Base-by-base conservation (phyloP, 2,329 filamentous ascomycete genomes). In the Zymoseptoria crescenta region DNA sequence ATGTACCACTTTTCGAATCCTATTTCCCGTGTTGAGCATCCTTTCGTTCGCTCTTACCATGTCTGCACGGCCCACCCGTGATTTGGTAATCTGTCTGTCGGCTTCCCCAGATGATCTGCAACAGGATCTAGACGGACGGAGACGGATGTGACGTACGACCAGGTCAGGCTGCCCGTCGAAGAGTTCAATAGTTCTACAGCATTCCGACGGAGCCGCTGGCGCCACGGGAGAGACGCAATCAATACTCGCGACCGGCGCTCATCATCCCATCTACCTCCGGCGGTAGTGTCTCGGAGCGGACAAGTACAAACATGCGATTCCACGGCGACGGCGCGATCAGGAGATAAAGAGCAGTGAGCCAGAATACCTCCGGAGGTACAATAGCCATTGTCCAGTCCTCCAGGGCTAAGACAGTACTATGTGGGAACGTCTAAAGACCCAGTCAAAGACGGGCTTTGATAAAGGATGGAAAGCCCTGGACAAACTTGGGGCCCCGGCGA, bases 401-500 rank as follows among this genome's bases (percentile, higher is more conserved):
- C 35, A n/a, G 13, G 35, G 35, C 35, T 45, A 13, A 45, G 35
- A 45, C 50, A 58, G 62, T 54, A 66, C 73, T 5, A 73, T 81
- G 48, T 84, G 82, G 82, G 77, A 80, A 57, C 76, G 74, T 61
- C 81, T 82, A 56, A 83, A 81, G 70, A 79, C 74, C 0, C 74
- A 75, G 57, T 77, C 76, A 66, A 87, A 88, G 71, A 82, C 83
- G 60, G 85, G 87, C 62, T 90, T 90, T 73, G 87, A 91, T 74
- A 89, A 88, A 70, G 81, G 86, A 59, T 91, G 85, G 79, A 79
- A 78, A 53, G 80, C 81, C 65, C 79, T 85, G 54, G 86, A 88
- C 74, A 88, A 87, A 70, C 77, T 88, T 9, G 72, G 72, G 6
- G 80, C 82, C 1, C 90, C 91, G 2, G 86, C 96, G 69, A 96